These are phyloP conservation scores for Populus hybrid DNA, from an alignment of 441 rosid species.

Conservation along the genomic window DNA sequence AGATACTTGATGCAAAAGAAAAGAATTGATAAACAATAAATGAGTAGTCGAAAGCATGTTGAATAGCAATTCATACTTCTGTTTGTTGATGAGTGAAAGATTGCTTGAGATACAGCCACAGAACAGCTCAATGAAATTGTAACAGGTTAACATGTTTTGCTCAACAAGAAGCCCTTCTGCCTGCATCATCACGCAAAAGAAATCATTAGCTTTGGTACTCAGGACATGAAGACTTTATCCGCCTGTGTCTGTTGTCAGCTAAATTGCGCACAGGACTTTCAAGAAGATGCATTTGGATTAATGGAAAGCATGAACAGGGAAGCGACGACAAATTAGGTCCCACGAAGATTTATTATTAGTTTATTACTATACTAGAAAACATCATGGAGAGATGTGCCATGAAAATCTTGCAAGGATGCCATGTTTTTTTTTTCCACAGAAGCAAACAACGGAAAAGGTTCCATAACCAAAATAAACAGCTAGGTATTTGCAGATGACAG, in stretches of 20 bases:
- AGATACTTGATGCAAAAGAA: background rate
- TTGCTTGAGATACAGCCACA: conserved; percentile 38
- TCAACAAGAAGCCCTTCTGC: conserved; percentile 71
- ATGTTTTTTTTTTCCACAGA: background rate
- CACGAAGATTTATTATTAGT: background rate
- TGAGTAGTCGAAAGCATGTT: background rate
- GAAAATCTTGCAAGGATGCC: background rate
- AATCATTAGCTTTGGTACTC: background rate
- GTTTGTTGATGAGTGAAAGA: conserved; percentile 53
- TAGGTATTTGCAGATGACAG: background rate
- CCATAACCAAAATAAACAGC: background rate
- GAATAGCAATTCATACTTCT: conserved; percentile 33
- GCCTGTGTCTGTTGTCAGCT: background rate
- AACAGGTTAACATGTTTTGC: conserved; percentile 50
- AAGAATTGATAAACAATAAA: background rate
- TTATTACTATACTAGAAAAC: background rate
- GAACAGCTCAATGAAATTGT: conserved; percentile 50
- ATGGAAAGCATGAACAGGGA: background rate
- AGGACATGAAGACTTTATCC: background rate
- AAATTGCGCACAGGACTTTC: background rate
- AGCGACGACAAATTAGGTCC: background rate
- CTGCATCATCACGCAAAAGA: conserved; percentile 34
- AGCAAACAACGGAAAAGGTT: background rate
- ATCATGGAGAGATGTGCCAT: background rate
- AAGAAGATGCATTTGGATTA: conserved; percentile 6